phyloP scores from a whole-genome alignment of 2,329 filamentous ascomycete genomes.

The Colletotrichum somersetense region DNA sequence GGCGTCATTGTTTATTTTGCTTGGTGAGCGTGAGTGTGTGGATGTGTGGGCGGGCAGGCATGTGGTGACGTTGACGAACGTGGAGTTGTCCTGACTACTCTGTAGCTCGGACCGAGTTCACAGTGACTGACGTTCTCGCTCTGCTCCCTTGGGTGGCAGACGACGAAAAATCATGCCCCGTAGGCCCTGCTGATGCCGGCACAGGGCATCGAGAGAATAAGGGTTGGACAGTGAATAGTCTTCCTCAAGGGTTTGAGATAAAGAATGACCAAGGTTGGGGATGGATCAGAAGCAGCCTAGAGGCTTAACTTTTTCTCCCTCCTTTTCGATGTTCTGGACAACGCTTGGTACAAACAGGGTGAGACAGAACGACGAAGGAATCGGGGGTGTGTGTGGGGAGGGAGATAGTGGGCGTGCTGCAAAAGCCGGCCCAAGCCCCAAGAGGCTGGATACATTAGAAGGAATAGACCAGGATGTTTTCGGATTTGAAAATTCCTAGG shows the following conservation, averaged over 20 bases:
- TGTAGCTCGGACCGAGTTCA: constrained; percentile 1
- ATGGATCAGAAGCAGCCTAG: background rate
- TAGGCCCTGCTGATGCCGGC: constrained; percentile 22
- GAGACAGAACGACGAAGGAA: background rate
- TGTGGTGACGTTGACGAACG: constrained; percentile 31
- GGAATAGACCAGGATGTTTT: constrained; percentile 1
- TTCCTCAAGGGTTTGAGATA: background rate
- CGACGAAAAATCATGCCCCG: constrained; percentile 3
- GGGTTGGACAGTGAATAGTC: background rate
- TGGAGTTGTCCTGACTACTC: constrained; percentile 21
- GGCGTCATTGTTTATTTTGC: constrained; percentile 29
- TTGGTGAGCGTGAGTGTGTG: background rate
- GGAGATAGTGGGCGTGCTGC: background rate
- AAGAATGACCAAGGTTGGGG: background rate
- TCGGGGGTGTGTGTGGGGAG: background rate
- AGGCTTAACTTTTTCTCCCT: background rate
- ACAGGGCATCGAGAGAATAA: constrained; percentile 15
- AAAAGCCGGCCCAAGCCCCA: background rate
- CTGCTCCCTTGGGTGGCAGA: background rate
- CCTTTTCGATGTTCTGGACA: background rate
- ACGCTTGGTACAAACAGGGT: background rate
- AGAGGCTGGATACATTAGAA: background rate
- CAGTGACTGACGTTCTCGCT: background rate
- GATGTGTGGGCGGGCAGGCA: background rate
- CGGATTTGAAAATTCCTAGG: background rate